phyloP scores from a whole-genome alignment of 2,329 filamentous ascomycete genomes.

The Cercospora brassicicola region DNA sequence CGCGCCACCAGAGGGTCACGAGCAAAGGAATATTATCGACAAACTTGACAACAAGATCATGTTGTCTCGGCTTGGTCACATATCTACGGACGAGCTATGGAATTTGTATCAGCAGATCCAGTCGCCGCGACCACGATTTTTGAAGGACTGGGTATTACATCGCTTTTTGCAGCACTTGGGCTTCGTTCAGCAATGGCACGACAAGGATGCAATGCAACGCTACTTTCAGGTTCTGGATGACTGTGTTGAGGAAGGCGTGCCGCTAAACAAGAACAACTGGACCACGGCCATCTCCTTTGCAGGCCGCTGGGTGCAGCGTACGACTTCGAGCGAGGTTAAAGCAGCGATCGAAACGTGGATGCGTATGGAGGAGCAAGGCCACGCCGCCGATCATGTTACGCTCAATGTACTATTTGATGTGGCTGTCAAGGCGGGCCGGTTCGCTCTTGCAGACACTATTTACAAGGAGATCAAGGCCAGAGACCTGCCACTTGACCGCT shows the following conservation, averaged over 20 bases:
- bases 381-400: slow-evolving; percentile 71
- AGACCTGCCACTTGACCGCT: slow-evolving; percentile 69
- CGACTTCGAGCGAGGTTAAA: slow-evolving; percentile 62
- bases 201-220: slow-evolving; percentile 67
- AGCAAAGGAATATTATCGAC: slow-evolving; percentile 21
- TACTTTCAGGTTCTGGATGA: slow-evolving; percentile 85
- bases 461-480: slow-evolving; percentile 76
- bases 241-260: slow-evolving; percentile 70
- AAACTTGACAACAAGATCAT: slow-evolving; percentile 23
- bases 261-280: slow-evolving; percentile 71
- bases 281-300: slow-evolving; percentile 80
- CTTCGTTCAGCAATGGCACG: slow-evolving; percentile 54
- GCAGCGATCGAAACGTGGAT: slow-evolving; percentile 77
- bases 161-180: slow-evolving; percentile 68
- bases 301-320: slow-evolving; percentile 64
- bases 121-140: slow-evolving; percentile 54
- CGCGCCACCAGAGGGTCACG: slow-evolving; percentile 27
- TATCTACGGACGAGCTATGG: slow-evolving; percentile 46
- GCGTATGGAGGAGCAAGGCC: slow-evolving; percentile 77
- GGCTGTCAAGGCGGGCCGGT: slow-evolving; percentile 82
- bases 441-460: slow-evolving; percentile 77
- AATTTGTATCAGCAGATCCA: slow-evolving; percentile 55
- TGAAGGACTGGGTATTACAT: slow-evolving; percentile 57
- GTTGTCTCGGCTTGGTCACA: slow-evolving; percentile 15
- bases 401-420: slow-evolving; percentile 93